Percentiles rank a stretch among this genome's conserved stretches.
Conservation (phyloP, 345 rosid species). For the Xanthoceras sorbifolium region DNA sequence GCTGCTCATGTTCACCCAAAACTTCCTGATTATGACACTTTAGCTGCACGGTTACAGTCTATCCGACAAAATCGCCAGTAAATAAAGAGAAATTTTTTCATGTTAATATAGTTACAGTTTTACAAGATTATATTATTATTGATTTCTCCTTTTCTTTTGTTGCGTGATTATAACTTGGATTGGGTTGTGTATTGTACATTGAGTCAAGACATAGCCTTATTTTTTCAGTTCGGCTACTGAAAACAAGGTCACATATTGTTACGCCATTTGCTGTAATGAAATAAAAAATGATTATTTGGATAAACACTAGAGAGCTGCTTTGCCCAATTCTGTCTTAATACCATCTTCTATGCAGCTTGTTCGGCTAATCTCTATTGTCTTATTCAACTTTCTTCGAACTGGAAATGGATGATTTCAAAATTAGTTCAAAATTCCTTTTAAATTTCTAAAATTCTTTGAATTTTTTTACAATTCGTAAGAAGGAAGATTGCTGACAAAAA, state of each 20-base stretch:
- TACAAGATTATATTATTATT: not conserved
- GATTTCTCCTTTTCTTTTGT: not conserved
- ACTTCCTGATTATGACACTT: constrained; percentile 77
- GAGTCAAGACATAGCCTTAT: not conserved
- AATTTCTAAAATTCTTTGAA: no score
- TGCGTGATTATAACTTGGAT: constrained; percentile 3
- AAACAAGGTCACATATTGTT: not conserved
- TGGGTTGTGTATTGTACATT: not conserved
- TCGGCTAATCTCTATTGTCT: no score
- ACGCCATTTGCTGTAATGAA: not conserved
- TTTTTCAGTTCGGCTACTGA: not conserved
- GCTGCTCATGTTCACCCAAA: constrained; percentile 87
- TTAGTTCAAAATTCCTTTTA: no score
- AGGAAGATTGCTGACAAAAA: no score
- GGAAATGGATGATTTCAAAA: no score
- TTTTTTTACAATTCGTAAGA: no score
- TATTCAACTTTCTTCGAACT: no score
- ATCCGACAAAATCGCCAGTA: constrained; percentile 45
- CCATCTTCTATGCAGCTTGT: no score
- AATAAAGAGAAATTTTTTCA: not conserved
- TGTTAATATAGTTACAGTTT: not conserved
- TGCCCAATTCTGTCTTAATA: not conserved
- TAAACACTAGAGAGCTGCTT: no score
- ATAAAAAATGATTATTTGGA: not conserved
- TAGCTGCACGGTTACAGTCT: constrained; percentile 60